Percentiles rank a stretch among this genome's conserved stretches.
phyloP scores from a whole-genome alignment of 2,329 filamentous ascomycete genomes.

The Sarocladium oryzae region DNA sequence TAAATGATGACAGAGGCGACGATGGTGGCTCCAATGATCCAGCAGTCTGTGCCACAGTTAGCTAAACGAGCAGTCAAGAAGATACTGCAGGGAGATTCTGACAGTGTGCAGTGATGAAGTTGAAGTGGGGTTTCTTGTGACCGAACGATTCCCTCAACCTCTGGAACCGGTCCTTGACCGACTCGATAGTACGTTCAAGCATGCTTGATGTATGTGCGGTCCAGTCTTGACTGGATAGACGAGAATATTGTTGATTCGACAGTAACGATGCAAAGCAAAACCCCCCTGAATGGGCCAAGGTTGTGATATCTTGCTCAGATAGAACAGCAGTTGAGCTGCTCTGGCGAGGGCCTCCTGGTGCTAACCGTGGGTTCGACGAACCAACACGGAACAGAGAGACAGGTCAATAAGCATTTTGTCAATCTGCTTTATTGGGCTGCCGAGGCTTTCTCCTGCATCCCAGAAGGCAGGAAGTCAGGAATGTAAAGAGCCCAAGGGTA shows the following conservation, averaged over 20 bases:
- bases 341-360: not conserved
- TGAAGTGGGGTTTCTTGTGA: constrained; percentile 61
- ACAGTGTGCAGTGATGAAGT: constrained; percentile 80
- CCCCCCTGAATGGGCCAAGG: too few species aligned
- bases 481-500: not conserved
- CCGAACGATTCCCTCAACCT: constrained; percentile 34
- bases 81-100: constrained; percentile 23
- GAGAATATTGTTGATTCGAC: not conserved
- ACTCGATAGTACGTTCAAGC: not conserved
- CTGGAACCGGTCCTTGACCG: not conserved
- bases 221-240: not conserved
- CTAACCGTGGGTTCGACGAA: constrained; percentile 4
- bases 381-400: not conserved
- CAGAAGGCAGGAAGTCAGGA: not conserved
- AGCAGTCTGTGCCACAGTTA: constrained; percentile 53
- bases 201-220: constrained; percentile 18
- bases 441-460: not conserved
- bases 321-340: not conserved
- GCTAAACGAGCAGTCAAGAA: not conserved
- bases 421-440: not conserved
- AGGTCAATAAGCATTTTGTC: constrained; percentile 7
- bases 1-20: constrained; percentile 74
- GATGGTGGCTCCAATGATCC: constrained; percentile 69
- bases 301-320: not conserved
- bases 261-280: too few species aligned